Evolutionary conservation across 2,329 filamentous ascomycete species (phyloP), one percentile per base, ranked within the genome.

Genomic region (Beauveria medogensis): DNA sequence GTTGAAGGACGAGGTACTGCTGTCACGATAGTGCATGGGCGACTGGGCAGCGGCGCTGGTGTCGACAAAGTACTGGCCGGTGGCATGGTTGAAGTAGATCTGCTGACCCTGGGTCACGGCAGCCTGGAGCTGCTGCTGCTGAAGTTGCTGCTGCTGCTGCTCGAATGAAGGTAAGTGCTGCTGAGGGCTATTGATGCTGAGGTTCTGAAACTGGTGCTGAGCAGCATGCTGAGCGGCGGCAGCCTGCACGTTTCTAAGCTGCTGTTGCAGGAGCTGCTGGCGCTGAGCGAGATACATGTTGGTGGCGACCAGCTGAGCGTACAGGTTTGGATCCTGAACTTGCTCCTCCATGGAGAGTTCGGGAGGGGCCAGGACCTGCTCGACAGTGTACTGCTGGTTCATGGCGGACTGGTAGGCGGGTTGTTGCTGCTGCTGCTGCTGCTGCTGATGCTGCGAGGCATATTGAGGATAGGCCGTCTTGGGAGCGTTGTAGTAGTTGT

Each of bases 211-310:
- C 74, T 92, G 89, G 75, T 92, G 89, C 40, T 37, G 46, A 8
- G 50, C 47, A 51, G 41, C 58, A 24, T 60, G 58, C 10, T 60
- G 58, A 28, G 51, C 58, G 63, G 91, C 89, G 43, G 90, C 89
- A 57, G 87, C 86, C 69, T 93, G 94, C 26, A 97, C 86, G 65
- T 80, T 90, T 67, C 91, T 84, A 66, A 97, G 82, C 77, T 97
- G 92, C 77, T 97, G 92, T 76, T 97, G 92, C 57, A 97, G 85
- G 65, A 90, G 89, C 77, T 96, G 92, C 76, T 97, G 93, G 76
- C 96, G 92, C 71, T 96, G 91, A 46, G 92, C 91, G 55, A 99
- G 82, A 71, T 95, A 96, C 72, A 94, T 78, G 73, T 97, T 96
- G 69, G 92, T 95, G 61, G 91, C 89, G 70, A 97, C 84, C 65